Evolutionary conservation across 2,329 filamentous ascomycete genomes (phyloP).

Genomic region (Ceratocystis lukuohia): DNA sequence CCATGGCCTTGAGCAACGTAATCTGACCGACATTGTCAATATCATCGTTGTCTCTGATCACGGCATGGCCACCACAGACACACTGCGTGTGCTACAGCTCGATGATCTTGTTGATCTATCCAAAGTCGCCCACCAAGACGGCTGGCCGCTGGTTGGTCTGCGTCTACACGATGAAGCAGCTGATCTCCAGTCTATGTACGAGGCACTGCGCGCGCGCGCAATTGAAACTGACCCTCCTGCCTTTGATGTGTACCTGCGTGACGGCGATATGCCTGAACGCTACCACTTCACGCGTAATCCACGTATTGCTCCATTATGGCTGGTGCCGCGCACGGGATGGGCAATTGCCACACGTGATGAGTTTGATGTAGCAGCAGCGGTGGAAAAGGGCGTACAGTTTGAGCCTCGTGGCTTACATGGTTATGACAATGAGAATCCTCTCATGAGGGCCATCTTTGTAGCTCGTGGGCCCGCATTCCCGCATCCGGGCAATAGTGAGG

Average conservation of each 20-base stretch:
- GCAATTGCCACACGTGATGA: constrained; percentile 72
- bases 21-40: constrained; percentile 81
- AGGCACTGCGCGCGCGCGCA: constrained; percentile 24
- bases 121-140: constrained; percentile 73
- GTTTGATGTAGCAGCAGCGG: constrained; percentile 47
- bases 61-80: constrained; percentile 91
- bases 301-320: constrained; percentile 89
- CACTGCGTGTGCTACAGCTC: constrained; percentile 66
- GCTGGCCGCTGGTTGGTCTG: constrained; percentile 86
- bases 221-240: constrained; percentile 45
- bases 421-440: constrained; percentile 84
- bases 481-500: constrained; percentile 63
- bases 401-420: constrained; percentile 78
- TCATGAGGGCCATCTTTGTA: constrained; percentile 94
- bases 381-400: constrained; percentile 42
- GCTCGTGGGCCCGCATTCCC: constrained; percentile 87
- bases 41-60: constrained; percentile 95
- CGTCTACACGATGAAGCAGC: constrained; percentile 52
- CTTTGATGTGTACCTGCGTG: constrained; percentile 76
- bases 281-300: constrained; percentile 84
- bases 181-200: constrained; percentile 56
- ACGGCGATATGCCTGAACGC: constrained; percentile 76
- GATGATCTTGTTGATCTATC: constrained; percentile 73
- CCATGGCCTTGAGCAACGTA: constrained; percentile 60
- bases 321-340: constrained; percentile 85